Evolutionary conservation across 352 stramenopile genomes (phyloP), one percentile per base, ranked within the genome.

Genomic region (Phytophthora kernoviae): DNA sequence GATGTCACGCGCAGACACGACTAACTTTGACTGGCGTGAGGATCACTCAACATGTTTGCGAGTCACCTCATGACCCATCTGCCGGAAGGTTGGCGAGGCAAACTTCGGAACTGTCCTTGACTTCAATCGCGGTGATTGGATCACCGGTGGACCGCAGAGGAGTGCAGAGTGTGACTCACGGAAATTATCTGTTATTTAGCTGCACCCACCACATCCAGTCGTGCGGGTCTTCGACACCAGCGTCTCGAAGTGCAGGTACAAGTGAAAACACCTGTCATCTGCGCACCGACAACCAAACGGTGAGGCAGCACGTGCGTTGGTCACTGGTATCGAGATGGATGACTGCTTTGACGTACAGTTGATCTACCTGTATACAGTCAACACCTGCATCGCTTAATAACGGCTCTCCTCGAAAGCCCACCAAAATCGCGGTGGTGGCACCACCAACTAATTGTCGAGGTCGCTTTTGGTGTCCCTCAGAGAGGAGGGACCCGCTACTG

Each of bases 211-310:
- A 4, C 33, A 40, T 40, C 33, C 33, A 8, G 37, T 43, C 37
- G 37, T 43, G 37, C 37, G 10, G 10, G 33, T 40, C 33, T 17
- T 40, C 15, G 33, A 17, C 11, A 14, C 33, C 33, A 18, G 4
- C 33, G 33, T 18, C 4, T 40, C 33, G 4, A 14, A 39, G 33
- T 39, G 11, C 39, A 24, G 44, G 39, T 58, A 54, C 48, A 26
- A 37, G 15, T 44, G 26, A 34, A 61, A 68, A 63, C 61, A 65
- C 61, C 26, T 69, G 61, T 55, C 64, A 69, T 65, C 42, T 14
- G 20, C 2, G 61, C 61, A 44, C 44, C 11, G 22, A 65, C 61
- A 64, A 69, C 42, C 61, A 17, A 55, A 65, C 54, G 55, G 54
- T 42, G 46, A 34, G 17, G 26, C 39, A 47, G 53, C 41, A 64